Base-by-base conservation (phyloP, 257 asterid species). In the Petrea volubilis region DNA sequence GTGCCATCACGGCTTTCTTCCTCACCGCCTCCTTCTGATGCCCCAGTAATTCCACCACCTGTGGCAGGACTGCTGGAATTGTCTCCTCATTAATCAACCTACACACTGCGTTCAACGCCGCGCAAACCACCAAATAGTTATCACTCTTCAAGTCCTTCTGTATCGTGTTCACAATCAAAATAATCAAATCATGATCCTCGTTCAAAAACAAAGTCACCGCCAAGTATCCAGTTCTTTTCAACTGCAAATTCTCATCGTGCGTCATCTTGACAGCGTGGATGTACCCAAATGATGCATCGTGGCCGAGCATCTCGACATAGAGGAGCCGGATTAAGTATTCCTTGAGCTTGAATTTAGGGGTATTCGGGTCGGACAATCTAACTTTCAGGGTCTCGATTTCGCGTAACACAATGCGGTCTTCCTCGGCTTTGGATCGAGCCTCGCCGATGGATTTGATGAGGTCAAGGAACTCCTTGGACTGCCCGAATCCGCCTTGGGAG, bases 191-290 rank as follows among this genome's bases (percentile, higher is more conserved):
- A 72, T 92, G 97, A 76, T 95, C 99, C 83, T 95, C 99, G 6
- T 90, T 92, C 73, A 95, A 57, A 49, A 92, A 92, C 82, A 90
- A 67, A 46, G 99, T 90, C 25, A 95, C 96, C 15, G 99, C 98
- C 82, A 95, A 75, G 78, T 95, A 92, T 2, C 98, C 99, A 55
- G 97, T 88, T 61, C 97, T 77, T 34, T 95, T 95, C 71, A 90
- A 70, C 80, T 64, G 81, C 59, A 95, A 66, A 70, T 74, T 92
- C 74, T 92, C 98, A 64, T 92, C 96, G 71, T 95, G 99, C 5
- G 99, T 95, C 97, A 92, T 95, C 75, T 95, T 95, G 15, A 95
- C 98, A 2, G 99, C 99, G 74, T 95, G 97, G 71, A 95, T 92
- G 71, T 90, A 90, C 2, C 99, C 99, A 46, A 95, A 95, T 0